These are phyloP conservation scores for Collybia nuda DNA, from an alignment of 768 basidiomycete species.

Conservation along the genomic window DNA sequence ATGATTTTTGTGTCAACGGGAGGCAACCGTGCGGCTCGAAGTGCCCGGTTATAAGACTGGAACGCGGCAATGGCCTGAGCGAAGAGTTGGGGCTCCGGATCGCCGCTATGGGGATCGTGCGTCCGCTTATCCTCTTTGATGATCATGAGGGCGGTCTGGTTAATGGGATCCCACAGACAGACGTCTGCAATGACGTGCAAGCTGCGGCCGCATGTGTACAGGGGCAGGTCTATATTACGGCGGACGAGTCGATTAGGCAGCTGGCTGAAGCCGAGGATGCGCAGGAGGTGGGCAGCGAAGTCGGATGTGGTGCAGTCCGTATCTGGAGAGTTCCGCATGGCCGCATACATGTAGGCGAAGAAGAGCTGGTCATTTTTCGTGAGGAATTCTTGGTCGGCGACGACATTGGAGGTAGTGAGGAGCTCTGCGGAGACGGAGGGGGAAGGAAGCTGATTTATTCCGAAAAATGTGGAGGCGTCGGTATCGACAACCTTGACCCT, in stretches of 20 bases:
- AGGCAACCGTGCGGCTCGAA: constrained; percentile 13
- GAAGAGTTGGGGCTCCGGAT: constrained; percentile 14
- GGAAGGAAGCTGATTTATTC: neutral
- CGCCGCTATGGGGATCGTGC: neutral
- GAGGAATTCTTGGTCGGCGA: constrained; percentile 7
- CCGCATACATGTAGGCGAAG: constrained; percentile 12
- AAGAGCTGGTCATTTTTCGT: constrained; percentile 15
- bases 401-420: constrained; percentile 7
- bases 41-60: constrained; percentile 16
- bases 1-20: constrained; percentile 9
- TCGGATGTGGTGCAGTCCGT: constrained; percentile 3
- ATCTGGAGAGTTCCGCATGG: constrained; percentile 2
- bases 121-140: constrained; percentile 6
- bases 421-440: constrained; percentile 3
- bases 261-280: constrained; percentile 11
- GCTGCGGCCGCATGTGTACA: constrained; percentile 18
- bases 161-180: constrained; percentile 11
- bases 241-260: constrained; percentile 10
- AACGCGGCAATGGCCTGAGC: constrained; percentile 19
- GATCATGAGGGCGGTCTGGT: constrained; percentile 10
- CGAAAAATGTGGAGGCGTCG: constrained; percentile 12
- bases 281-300: constrained; percentile 12
- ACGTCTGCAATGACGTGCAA: constrained; percentile 14
- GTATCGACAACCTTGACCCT: constrained; percentile 13
- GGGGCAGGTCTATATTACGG: constrained; percentile 14